A percentile compares a stretch with the other conserved stretches of the same genome.
These are phyloP conservation scores for Daldinia grandis DNA, from an alignment of 495 filamentous ascomycete genomes.

Conservation along the genomic window DNA sequence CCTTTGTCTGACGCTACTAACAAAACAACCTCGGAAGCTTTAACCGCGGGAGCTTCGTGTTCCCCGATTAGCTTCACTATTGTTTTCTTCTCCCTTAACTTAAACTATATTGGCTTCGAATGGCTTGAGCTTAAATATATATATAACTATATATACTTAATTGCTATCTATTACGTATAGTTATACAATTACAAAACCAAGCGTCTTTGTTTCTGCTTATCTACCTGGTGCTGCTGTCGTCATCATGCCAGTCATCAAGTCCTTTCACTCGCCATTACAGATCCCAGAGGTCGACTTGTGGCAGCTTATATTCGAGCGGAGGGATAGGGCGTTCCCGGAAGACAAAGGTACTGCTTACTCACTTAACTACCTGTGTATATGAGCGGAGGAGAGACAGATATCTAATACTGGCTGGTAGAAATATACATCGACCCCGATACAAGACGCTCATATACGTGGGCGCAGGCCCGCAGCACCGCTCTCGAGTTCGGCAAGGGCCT, in stretches of 20 bases:
- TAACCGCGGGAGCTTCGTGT: background rate
- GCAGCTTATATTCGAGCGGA: constrained; percentile 80
- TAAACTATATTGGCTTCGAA: background rate
- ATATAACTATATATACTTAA: background rate
- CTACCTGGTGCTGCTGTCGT: background rate
- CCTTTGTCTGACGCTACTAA: background rate
- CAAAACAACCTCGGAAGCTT: constrained; percentile 8
- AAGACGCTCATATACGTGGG: constrained; percentile 75
- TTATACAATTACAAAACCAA: background rate
- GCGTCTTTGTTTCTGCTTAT: background rate
- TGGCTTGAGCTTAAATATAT: background rate
- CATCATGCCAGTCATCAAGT: constrained; percentile 62
- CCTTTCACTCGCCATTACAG: constrained; percentile 62
- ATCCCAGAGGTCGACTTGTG: constrained; percentile 78
- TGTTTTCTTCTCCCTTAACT: background rate
- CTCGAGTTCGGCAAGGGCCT: constrained; percentile 83
- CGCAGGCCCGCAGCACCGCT: constrained; percentile 69
- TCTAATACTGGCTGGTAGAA: constrained; percentile 57
- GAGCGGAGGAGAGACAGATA: background rate
- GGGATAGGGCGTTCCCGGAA: constrained; percentile 71
- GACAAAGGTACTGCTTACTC: constrained; percentile 60
- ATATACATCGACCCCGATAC: constrained; percentile 83
- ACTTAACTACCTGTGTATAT: background rate
- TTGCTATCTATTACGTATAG: background rate
- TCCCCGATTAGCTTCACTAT: constrained; percentile 1